Conservation (phyloP, 306 rosid genomes). For the Nissolia schottii region DNA sequence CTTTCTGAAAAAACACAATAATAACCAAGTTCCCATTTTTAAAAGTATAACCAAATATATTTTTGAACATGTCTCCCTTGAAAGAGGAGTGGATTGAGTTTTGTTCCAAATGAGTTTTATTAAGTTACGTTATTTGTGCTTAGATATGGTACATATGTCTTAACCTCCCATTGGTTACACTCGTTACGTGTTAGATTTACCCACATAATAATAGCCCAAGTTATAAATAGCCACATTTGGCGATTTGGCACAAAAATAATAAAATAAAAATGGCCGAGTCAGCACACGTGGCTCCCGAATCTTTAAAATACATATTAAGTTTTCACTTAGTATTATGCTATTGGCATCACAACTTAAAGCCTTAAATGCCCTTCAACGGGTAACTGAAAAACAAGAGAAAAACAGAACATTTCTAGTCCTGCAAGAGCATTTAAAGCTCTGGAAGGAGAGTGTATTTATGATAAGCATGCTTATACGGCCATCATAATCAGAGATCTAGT, state of each 20-base stretch:
- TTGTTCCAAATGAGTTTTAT: background rate
- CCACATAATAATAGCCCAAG: background rate
- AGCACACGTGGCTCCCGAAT: too few species aligned
- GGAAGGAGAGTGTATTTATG: conserved; percentile 26
- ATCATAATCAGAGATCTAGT: conserved; percentile 12
- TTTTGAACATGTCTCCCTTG: conserved; percentile 21
- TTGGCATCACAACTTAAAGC: background rate
- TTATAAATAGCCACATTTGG: background rate
- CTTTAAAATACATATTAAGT: too few species aligned
- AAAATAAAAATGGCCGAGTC: too few species aligned
- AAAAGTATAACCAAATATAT: conserved; percentile 26
- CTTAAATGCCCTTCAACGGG: background rate
- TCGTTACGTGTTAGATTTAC: background rate
- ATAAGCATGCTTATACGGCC: conserved; percentile 12
- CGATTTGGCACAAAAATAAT: too few species aligned
- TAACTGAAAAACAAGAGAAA: background rate
- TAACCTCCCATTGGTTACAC: too few species aligned
- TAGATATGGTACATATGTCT: too few species aligned
- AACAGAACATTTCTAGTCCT: conserved; percentile 20
- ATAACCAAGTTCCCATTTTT: conserved; percentile 23
- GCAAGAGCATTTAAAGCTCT: conserved; percentile 30
- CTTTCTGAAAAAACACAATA: conserved; percentile 15
- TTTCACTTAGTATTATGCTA: background rate
- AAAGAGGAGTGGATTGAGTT: background rate
- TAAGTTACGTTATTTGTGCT: too few species aligned